Percentiles rank a stretch among this genome's conserved stretches.
Evolutionary conservation across 257 asterid genomes (phyloP).

Genomic region (Agastache rugosa): DNA sequence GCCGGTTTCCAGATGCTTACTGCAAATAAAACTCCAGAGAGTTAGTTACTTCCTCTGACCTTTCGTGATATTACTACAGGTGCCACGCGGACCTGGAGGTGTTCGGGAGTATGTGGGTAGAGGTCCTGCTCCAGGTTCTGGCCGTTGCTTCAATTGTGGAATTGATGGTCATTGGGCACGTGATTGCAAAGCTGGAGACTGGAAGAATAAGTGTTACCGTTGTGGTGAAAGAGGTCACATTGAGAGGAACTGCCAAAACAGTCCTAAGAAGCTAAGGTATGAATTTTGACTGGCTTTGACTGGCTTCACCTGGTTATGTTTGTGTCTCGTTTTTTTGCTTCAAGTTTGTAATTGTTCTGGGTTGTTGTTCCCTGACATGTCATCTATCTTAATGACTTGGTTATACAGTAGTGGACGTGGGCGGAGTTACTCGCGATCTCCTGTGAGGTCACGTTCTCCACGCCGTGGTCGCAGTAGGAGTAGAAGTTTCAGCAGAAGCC

Average conservation of each 20-base stretch:
- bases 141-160: constrained; percentile 99
- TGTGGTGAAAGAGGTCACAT: constrained; percentile 98
- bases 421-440: constrained; percentile 76
- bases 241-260: constrained; percentile 88
- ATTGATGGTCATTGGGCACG: constrained; percentile 99
- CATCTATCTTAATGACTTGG: constrained; percentile 2
- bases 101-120: constrained; percentile 81
- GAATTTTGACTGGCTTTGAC: not conserved
- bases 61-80: constrained; percentile 46
- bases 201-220: constrained; percentile 97
- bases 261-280: constrained; percentile 87
- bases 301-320: not conserved
- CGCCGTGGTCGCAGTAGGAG: constrained; percentile 68
- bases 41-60: not conserved
- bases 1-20: not conserved
- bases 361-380: not conserved
- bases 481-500: constrained; percentile 77
- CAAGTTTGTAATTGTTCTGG: not conserved
- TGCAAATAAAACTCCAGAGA: not conserved
- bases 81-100: constrained; percentile 99
- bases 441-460: constrained; percentile 87
- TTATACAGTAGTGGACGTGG: constrained; percentile 53
- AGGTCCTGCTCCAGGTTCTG: constrained; percentile 99
- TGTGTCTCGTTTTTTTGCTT: not conserved
- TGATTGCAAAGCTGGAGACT: constrained; percentile 98